phyloP scores from a whole-genome alignment of 2,329 filamentous ascomycete species.

The Coniosporium tulheliwenetii region DNA sequence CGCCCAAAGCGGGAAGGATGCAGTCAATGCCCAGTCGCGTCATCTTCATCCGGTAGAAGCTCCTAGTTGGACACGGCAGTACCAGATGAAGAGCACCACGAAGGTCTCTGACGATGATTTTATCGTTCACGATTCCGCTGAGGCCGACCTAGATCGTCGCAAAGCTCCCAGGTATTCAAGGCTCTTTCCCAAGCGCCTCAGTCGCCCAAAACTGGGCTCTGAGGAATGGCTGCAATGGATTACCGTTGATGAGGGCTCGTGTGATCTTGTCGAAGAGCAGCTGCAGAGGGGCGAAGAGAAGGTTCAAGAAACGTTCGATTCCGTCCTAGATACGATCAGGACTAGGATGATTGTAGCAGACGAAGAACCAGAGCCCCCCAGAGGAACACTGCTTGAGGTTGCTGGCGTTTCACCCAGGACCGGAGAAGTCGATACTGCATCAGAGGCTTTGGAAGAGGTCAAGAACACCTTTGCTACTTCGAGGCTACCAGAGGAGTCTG shows the following conservation, averaged over 20 bases:
- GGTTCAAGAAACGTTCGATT: neutral
- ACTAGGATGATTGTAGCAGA: no score
- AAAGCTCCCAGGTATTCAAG: neutral
- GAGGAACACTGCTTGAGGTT: no score
- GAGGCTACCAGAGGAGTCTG: neutral
- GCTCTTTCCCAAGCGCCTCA: no score
- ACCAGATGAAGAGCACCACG: slow-evolving; percentile 1
- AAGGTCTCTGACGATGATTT: slow-evolving; percentile 12
- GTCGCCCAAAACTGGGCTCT: no score
- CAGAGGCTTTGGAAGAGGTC: no score
- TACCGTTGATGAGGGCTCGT: no score
- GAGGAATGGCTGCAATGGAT: no score
- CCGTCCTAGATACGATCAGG: neutral
- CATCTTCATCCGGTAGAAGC: neutral
- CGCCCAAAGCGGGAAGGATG: neutral
- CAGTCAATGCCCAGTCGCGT: neutral
- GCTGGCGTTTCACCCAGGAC: no score
- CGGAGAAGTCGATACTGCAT: no score
- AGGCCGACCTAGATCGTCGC: neutral
- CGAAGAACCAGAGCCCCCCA: no score
- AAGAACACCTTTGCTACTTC: neutral
- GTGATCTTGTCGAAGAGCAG: neutral
- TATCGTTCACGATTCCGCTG: slow-evolving; percentile 12
- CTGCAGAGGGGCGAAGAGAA: neutral
- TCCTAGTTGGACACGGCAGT: slow-evolving; percentile 7